Conservation (phyloP, 306 rosid species). For the Hippophae rhamnoides region DNA sequence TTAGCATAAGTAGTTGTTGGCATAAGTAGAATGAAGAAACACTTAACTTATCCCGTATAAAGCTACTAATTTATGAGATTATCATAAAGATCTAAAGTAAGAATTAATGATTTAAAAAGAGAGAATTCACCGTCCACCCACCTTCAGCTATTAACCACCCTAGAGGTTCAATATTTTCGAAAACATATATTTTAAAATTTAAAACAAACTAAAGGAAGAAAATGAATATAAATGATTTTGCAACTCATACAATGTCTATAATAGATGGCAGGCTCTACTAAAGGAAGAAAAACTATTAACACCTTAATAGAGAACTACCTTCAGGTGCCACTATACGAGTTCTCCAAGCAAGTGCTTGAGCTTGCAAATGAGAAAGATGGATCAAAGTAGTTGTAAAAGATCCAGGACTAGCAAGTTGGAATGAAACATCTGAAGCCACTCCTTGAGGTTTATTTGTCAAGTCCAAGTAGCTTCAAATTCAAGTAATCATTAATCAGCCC, state of each 20-base stretch:
- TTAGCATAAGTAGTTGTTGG: too few relatives aligned
- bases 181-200: too few relatives aligned
- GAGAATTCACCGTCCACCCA: too few relatives aligned
- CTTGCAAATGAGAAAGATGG: slow-evolving; percentile 34
- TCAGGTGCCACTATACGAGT: slow-evolving; percentile 50
- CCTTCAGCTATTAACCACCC: too few relatives aligned
- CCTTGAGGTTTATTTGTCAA: slow-evolving; percentile 36
- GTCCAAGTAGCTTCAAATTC: slow-evolving; percentile 47
- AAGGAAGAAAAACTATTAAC: not conserved
- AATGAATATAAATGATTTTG: not conserved
- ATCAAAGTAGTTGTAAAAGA: slow-evolving; percentile 53
- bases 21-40: too few relatives aligned
- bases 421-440: slow-evolving; percentile 38
- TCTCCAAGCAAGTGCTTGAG: slow-evolving; percentile 59
- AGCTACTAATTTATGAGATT: too few relatives aligned
- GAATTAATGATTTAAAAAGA: too few relatives aligned
- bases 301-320: slow-evolving; percentile 30
- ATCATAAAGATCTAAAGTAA: too few relatives aligned
- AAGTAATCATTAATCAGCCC: slow-evolving; percentile 17
- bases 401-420: slow-evolving; percentile 56
- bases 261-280: slow-evolving; percentile 4
- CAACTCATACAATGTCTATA: slow-evolving; percentile 7
- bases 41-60: too few relatives aligned
- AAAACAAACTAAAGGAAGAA: too few relatives aligned
- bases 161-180: too few relatives aligned